These are phyloP conservation scores for Yamagishiella unicocca DNA, from an alignment of 139 green algal genomes.

Conservation along the genomic window DNA sequence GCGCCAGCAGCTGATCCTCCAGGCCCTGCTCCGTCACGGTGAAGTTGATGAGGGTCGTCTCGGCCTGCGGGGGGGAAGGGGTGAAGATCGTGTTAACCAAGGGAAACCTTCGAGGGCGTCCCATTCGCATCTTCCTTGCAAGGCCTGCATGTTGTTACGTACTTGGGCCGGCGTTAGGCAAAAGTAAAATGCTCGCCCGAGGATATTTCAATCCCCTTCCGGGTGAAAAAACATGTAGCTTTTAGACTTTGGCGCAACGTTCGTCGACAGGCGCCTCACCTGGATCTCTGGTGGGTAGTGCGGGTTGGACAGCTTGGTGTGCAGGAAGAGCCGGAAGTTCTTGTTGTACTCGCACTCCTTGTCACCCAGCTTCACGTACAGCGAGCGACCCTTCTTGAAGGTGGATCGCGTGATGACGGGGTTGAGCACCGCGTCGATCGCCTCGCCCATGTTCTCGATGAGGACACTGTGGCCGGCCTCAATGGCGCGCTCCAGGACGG, in stretches of 20 bases:
- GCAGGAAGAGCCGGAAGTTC: conserved; percentile 89
- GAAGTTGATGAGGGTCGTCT: conserved; percentile 93
- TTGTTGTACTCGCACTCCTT: conserved; percentile 92
- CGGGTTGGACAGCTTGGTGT: conserved; percentile 94
- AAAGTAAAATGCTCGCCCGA: too few relatives aligned
- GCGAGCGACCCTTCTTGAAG: conserved; percentile 90
- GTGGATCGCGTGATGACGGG: conserved; percentile 88
- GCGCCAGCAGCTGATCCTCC: conserved; percentile 90
- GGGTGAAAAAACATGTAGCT: too few relatives aligned
- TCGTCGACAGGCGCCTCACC: too few relatives aligned
- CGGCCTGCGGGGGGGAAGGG: conserved; percentile 53
- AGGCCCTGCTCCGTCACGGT: conserved; percentile 86
- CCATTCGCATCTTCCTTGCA: too few relatives aligned
- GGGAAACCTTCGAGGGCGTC: too few relatives aligned
- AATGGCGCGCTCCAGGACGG: conserved; percentile 85
- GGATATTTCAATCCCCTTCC: too few relatives aligned
- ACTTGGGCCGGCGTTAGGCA: too few relatives aligned
- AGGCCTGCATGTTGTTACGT: too few relatives aligned
- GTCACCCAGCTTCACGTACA: conserved; percentile 87
- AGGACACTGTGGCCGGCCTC: conserved; percentile 84
- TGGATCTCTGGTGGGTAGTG: conserved; percentile 92
- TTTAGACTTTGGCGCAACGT: too few relatives aligned
- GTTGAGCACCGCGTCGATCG: conserved; percentile 87
- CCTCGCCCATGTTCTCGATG: conserved; percentile 92
- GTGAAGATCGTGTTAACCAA: neutral